Percentiles rank a stretch among this genome's conserved stretches.
phyloP scores from a whole-genome alignment of 805 yeast species.

The Ogataea glucozyma region DNA sequence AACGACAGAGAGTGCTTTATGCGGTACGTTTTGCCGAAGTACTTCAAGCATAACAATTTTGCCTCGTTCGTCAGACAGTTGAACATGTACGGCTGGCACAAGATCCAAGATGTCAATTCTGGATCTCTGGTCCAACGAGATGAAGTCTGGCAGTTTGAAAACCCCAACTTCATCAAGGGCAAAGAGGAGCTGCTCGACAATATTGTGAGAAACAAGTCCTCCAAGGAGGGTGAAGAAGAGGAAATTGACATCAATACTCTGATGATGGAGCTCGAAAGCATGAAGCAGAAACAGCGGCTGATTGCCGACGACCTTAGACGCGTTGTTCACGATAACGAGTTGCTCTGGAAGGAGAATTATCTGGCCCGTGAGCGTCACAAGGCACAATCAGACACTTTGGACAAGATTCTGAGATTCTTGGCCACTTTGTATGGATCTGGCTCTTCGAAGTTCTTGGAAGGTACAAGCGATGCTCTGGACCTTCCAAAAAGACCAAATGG shows the following conservation, averaged over 20 bases:
- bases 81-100: conserved; percentile 99
- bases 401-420: conserved; percentile 81
- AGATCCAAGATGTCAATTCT: conserved; percentile 86
- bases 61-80: conserved; percentile 95
- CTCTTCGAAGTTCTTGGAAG: conserved; percentile 41
- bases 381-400: conserved; percentile 83
- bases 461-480: conserved; percentile 19
- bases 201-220: conserved; percentile 72
- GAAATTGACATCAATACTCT: conserved; percentile 53
- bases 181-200: conserved; percentile 83
- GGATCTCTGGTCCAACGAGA: conserved; percentile 70
- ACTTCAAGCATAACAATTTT: conserved; percentile 93
- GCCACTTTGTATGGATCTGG: conserved; percentile 78
- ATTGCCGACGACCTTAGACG: conserved; percentile 84
- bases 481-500: conserved; percentile 13
- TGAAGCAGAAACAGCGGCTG: conserved; percentile 75
- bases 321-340: conserved; percentile 81
- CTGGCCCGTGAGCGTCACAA: conserved; percentile 82
- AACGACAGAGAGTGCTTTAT: conserved; percentile 82
- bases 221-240: conserved; percentile 44
- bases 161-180: conserved; percentile 73
- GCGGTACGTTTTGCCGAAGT: conserved; percentile 80
- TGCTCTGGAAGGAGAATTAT: conserved; percentile 88
- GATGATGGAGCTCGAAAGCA: conserved; percentile 68
- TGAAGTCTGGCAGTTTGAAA: conserved; percentile 87